Base-by-base conservation (phyloP, 192 early-diverging fungal genomes). In the Rhizoclosmatium sp. region DNA sequence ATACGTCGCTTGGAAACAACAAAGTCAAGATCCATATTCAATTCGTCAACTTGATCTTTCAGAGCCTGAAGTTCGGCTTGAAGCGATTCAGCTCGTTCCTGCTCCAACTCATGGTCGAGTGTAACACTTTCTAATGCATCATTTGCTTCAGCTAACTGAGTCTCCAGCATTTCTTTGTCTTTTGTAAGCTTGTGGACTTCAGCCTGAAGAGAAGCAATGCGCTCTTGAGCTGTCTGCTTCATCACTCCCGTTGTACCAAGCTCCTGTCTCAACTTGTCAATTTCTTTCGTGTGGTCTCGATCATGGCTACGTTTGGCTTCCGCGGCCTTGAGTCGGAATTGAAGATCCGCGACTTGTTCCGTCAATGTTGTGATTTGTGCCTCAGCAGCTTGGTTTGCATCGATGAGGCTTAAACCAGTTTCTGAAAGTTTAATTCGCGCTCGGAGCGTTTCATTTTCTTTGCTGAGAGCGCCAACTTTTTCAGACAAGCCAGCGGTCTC, bases 71-170 rank as follows among this genome's bases (percentile, higher is more conserved):
- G 85, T 77, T 96, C 95, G 41, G 91, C 92, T 72, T 92, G 88
- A 65, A 96, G 68, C 19, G 88, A 85, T 54, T 97, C 95, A 31
- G 91, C 91, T 51, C 87, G 88, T 78, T 97, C 95, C 74, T 96
- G 96, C 0, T 94, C 95, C 88, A 96, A 91, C 82, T 98, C 95
- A 80, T 93, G 93, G 86, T 98, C 97, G 14, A 98, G 78, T 3
- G 94, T 86, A 69, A 93, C 89, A 84, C 96, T 92, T 82, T 98
- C 97, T 83, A 96, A 87, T 16, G 85, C 84, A 39, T 96, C 96
- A 31, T 89, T 72, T 19, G 92, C 84, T 46, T 97, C 95, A 48
- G 87, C 85, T 66, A 93, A 87, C 76, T 92, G 91, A 21, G 80
- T 72, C 69, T 96, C 95, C 44, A 87, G 67, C 2, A 81, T 82